Conservation (phyloP, 1,139 yeast species). For the Suhomyces yuchorum region DNA sequence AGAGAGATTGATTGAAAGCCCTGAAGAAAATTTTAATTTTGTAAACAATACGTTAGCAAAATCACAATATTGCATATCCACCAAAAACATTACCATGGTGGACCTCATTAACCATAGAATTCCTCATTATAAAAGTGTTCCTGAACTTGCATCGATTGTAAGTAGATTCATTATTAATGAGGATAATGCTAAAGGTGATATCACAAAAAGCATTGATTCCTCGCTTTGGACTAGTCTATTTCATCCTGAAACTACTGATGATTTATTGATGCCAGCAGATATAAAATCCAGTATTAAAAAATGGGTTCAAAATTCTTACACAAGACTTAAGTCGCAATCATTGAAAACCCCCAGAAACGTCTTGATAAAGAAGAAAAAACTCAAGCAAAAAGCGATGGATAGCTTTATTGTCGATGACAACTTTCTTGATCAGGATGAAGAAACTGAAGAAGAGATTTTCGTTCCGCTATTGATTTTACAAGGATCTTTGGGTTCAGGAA, state of each 20-base stretch:
- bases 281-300: slow-evolving; percentile 28
- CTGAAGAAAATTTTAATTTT: background rate
- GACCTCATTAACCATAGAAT: slow-evolving; percentile 14
- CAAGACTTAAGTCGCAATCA: slow-evolving; percentile 36
- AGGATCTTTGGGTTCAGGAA: slow-evolving; percentile 80
- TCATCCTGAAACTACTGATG: slow-evolving; percentile 39
- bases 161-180: slow-evolving; percentile 18
- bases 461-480: slow-evolving; percentile 66
- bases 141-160: slow-evolving; percentile 27
- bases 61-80: background rate
- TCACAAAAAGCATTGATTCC: slow-evolving; percentile 4
- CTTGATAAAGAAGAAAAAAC: slow-evolving; percentile 24
- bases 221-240: slow-evolving; percentile 48
- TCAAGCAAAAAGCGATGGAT: slow-evolving; percentile 22
- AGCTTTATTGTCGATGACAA: slow-evolving; percentile 39
- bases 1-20: background rate
- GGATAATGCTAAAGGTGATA: background rate
- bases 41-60: background rate
- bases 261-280: slow-evolving; percentile 36
- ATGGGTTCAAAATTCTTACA: slow-evolving; percentile 57
- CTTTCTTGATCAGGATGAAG: slow-evolving; percentile 19
- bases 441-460: slow-evolving; percentile 40
- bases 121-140: slow-evolving; percentile 17
- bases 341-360: slow-evolving; percentile 35
- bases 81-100: background rate